A percentile compares a stretch with the other conserved stretches of the same genome.
Conservation (phyloP, 495 filamentous ascomycete species). For the Aspergillus indologenus region DNA sequence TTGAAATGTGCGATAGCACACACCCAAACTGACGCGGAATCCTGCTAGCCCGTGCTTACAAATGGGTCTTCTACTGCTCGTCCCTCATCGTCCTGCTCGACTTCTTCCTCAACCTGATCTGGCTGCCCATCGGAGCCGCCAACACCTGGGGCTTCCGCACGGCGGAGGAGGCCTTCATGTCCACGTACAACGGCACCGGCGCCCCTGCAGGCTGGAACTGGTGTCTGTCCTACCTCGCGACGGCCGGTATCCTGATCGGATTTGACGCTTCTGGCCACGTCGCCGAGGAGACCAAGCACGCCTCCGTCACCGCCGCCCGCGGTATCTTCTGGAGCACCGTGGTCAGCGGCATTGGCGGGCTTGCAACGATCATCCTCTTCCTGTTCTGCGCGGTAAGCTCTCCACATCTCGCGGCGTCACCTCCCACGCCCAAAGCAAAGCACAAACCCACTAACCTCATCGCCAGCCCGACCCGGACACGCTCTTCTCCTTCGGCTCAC, state of each 20-base stretch:
- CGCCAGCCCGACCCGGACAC: conserved; percentile 35
- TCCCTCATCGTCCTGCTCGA: conserved; percentile 50
- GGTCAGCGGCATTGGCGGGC: conserved; percentile 47
- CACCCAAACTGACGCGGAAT: conserved; percentile 12
- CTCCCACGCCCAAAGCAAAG: too few species aligned
- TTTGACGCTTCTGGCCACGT: conserved; percentile 57
- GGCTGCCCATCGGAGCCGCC: conserved; percentile 52
- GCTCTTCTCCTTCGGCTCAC: conserved; percentile 45
- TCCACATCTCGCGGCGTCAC: conserved; percentile 3
- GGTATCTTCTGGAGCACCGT: conserved; percentile 57
- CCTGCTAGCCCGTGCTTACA: conserved; percentile 38
- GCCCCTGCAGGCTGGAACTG: conserved; percentile 56
- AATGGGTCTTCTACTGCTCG: conserved; percentile 47
- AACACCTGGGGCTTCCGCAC: conserved; percentile 55
- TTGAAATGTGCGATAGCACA: neutral
- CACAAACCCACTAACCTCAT: conserved; percentile 6
- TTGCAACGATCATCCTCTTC: conserved; percentile 53
- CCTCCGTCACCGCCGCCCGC: conserved; percentile 49
- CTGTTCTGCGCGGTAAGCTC: conserved; percentile 50
- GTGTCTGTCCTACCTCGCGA: conserved; percentile 57
- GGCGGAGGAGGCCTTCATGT: conserved; percentile 53
- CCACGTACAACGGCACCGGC: conserved; percentile 56
- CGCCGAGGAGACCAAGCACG: conserved; percentile 57
- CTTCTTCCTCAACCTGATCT: conserved; percentile 55
- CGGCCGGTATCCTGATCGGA: conserved; percentile 56